Conservation (phyloP, 768 basidiomycete genomes). For the Tylopilus sp. region DNA sequence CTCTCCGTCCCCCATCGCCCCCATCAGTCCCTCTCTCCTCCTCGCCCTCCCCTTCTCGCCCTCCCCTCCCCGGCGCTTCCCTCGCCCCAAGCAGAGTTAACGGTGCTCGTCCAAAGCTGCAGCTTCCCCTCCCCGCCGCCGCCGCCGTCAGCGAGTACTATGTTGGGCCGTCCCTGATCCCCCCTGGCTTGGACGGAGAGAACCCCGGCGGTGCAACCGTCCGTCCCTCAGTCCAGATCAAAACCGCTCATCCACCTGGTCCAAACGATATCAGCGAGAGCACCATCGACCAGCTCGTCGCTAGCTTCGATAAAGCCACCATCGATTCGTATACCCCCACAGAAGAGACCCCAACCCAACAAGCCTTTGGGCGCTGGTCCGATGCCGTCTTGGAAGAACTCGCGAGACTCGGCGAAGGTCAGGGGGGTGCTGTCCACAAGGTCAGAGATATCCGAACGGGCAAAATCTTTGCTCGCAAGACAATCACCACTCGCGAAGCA, state of each 20-base stretch:
- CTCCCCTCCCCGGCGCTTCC: slow-evolving; percentile 30
- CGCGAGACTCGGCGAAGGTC: slow-evolving; percentile 84
- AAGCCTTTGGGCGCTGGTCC: slow-evolving; percentile 44
- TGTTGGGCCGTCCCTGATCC: slow-evolving; percentile 30
- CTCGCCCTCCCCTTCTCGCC: slow-evolving; percentile 31
- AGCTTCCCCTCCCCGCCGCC: slow-evolving; percentile 31
- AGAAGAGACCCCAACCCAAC: slow-evolving; percentile 32
- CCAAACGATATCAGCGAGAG: slow-evolving; percentile 26
- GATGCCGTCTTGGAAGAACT: slow-evolving; percentile 77
- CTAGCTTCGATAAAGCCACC: slow-evolving; percentile 27
- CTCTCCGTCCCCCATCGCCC: slow-evolving; percentile 29
- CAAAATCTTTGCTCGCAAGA: slow-evolving; percentile 89
- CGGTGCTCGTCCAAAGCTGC: slow-evolving; percentile 32
- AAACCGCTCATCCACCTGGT: slow-evolving; percentile 30
- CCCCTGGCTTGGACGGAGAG: slow-evolving; percentile 33
- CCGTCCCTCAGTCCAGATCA: slow-evolving; percentile 36
- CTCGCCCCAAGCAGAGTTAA: slow-evolving; percentile 18
- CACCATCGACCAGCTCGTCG: slow-evolving; percentile 37
- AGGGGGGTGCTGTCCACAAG: slow-evolving; percentile 94
- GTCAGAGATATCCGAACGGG: slow-evolving; percentile 81
- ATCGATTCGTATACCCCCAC: slow-evolving; percentile 33
- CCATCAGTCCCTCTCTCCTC: slow-evolving; percentile 27
- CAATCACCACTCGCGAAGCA: slow-evolving; percentile 86
- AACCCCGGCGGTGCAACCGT: slow-evolving; percentile 42
- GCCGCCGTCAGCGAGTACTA: slow-evolving; percentile 30